Evolutionary conservation across 2,329 filamentous ascomycete species (phyloP), one percentile per base, ranked within the genome.

Genomic region (Fusarium begoniae): DNA sequence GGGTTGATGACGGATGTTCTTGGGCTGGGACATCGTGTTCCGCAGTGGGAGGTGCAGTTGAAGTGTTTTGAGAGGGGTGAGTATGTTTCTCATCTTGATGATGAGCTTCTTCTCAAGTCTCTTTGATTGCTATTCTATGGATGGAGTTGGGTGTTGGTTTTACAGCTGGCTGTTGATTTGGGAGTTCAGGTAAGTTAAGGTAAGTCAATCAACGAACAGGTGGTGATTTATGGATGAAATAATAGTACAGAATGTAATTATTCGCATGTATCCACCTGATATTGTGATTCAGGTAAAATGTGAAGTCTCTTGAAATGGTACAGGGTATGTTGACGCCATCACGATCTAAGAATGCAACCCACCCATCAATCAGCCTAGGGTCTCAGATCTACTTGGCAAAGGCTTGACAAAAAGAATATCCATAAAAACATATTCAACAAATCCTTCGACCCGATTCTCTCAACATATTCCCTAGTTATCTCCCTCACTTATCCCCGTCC

Each of bases 11-110:
- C 50, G 8, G 30, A 40, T 5, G 47, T 62, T 5, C 54, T 79
- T 1, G 47, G 26, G 2, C 6, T 79, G 26, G 67, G 35, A 1
- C 45, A 79, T 20, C 74, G 73, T 7, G 53, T 78, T 18, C 43
- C 51, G 0, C 67, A 70, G 15, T 79, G 78, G 78, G 58, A 62
- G 11, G 47, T 48, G 5, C 78, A 79, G 37, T n/a, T 77, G n/a
- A 20, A 22, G 1, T 53, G 30, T 17, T 77, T 78, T 48, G 22
- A 56, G 11, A 43, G 6, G 3, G 55, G 61, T 12, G 68, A 74
- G 45, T 44, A 41, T 5, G 60, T 77, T 22, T 62, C 67, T 4
- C 53, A 67, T 26, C 55, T 78, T 18, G 75, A 75, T 38, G 38
- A 67, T 1, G 20, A 72, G 13, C 6, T 56, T 20, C 47, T 77